Conservation (phyloP, 106 monocot genomes). For the Dendrobium huoshanense region DNA sequence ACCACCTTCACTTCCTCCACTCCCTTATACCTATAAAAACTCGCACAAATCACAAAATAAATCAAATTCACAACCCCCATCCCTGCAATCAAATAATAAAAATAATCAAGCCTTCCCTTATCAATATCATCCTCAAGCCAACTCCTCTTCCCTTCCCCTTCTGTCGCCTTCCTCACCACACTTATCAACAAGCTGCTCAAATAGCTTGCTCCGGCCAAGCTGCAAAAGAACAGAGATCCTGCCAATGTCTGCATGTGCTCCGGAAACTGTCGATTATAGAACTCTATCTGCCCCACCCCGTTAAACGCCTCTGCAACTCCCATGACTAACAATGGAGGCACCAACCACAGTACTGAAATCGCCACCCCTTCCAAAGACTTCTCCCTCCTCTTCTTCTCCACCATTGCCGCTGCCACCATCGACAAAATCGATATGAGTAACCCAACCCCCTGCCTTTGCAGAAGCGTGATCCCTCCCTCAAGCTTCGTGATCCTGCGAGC, state of each 20-base stretch:
- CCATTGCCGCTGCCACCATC: background rate
- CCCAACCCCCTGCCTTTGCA: background rate
- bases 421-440: background rate
- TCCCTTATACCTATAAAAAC: background rate
- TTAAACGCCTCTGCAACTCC: background rate
- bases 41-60: background rate
- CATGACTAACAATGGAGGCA: background rate
- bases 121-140: slow-evolving; percentile 7
- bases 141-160: background rate
- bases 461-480: slow-evolving; percentile 19
- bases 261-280: background rate
- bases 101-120: background rate
- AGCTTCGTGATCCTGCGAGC: slow-evolving; percentile 9
- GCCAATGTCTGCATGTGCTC: slow-evolving; percentile 5
- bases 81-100: background rate
- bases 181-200: background rate
- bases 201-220: background rate
- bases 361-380: background rate
- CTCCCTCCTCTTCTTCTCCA: background rate
- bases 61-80: background rate
- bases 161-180: background rate
- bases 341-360: background rate
- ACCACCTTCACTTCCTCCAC: background rate
- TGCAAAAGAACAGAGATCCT: background rate
- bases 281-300: slow-evolving; percentile 6